Evolutionary conservation across 306 rosid genomes (phyloP), one percentile per base, ranked within the genome.

Genomic region (Glycine latifolia): DNA sequence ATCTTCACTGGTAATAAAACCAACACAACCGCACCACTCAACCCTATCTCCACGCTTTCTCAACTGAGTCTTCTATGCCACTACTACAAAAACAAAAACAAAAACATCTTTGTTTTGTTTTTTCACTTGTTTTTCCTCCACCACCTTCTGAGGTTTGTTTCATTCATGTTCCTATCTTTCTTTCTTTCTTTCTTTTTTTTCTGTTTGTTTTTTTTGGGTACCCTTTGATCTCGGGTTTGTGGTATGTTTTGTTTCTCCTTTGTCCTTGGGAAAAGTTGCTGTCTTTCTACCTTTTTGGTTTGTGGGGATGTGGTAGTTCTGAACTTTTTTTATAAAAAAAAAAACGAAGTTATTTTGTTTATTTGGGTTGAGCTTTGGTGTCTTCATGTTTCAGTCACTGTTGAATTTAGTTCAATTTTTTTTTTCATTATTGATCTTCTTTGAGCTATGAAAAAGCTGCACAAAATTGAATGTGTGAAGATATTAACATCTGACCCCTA

Each of bases 141-240:
- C 20, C 53, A 59, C 75, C 81, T 17, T 61, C 84, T 76, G 58
- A 86, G 94, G 89, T 90, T 61, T 62, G 86, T 75, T 86, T 46
- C 58, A 41, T 6, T 47, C 10, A 26, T 47, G 2, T 7, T 67
- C n/a, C 20, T 37, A n/a, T 4, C 41, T 37, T 37, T 26, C 2
- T 26, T 26, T 26, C n/a, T 37, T 37, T 4, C 41, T 37, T 37
- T 26, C 2, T 26, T 26, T 26, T 26, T 26, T 2, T n/a, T n/a
- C n/a, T 26, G 31, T 0, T 26, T 26, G 31, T 26, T 26, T 26
- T 26, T 37, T 39, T 71, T 71, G 6, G 35, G 17, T 82, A 8
- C 79, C 86, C 76, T 79, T 79, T 58, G 14, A 14, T 80, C 65
- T 79, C 80, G 86, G 84, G 58, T 81, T 48, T 81, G 43, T 63